Percentiles rank a stretch among this genome's conserved stretches.
Conservation (phyloP, 1,284 basidiomycete genomes). For the Ustilago shanxiensis region DNA sequence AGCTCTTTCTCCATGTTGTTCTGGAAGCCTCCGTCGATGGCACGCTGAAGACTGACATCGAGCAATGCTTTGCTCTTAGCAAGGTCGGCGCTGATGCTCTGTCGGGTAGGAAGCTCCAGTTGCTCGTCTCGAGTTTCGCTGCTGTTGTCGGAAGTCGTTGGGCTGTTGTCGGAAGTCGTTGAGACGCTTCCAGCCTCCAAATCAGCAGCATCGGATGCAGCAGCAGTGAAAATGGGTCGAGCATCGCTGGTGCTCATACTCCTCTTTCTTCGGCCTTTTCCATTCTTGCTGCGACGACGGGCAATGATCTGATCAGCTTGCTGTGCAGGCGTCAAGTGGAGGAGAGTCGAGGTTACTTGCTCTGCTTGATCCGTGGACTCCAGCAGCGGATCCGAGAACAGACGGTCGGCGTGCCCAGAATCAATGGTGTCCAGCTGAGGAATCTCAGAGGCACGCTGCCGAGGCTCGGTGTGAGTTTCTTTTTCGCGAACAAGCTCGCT, state of each 20-base stretch:
- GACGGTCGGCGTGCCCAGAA: background rate
- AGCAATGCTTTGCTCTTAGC: constrained; percentile 56
- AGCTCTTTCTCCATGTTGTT: constrained; percentile 60
- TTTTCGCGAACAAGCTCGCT: constrained; percentile 3
- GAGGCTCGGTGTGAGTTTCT: background rate
- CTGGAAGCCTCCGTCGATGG: constrained; percentile 59
- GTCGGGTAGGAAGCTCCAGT: constrained; percentile 44
- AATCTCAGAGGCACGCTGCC: background rate
- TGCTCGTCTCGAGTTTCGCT: constrained; percentile 27
- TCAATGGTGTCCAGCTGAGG: constrained; percentile 20
- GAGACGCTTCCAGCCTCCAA: constrained; percentile 16
- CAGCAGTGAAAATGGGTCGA: constrained; percentile 40
- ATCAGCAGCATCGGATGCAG: constrained; percentile 9
- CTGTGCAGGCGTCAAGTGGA: constrained; percentile 55
- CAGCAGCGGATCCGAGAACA: constrained; percentile 15
- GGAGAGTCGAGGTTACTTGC: background rate
- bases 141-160: constrained; percentile 17
- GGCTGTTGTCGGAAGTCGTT: constrained; percentile 10
- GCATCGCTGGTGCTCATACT: constrained; percentile 62
- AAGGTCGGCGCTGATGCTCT: constrained; percentile 57
- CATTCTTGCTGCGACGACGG: constrained; percentile 59
- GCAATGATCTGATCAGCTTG: constrained; percentile 64
- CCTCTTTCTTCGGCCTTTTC: constrained; percentile 39
- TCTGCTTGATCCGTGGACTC: background rate
- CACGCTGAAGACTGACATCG: constrained; percentile 56